These are phyloP conservation scores for Penicillium frequentans DNA, from an alignment of 2,329 filamentous ascomycete genomes.

Conservation along the genomic window DNA sequence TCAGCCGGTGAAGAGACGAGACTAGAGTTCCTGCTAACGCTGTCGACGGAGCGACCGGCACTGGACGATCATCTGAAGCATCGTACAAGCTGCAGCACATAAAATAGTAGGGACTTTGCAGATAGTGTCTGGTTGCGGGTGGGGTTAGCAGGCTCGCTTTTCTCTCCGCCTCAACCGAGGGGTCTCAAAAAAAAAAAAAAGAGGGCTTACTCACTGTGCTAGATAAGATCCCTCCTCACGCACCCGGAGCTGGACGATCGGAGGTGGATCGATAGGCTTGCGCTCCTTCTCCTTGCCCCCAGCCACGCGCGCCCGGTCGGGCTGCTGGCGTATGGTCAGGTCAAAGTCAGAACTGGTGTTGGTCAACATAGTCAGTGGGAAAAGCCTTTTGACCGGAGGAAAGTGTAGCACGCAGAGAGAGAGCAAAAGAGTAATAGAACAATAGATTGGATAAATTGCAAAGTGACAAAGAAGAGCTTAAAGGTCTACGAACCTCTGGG, in stretches of 20 bases:
- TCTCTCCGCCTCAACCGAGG: neutral
- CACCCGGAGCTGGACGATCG: constrained; percentile 72
- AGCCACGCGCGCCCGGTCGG: constrained; percentile 65
- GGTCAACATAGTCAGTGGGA: constrained; percentile 42
- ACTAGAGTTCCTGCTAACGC: constrained; percentile 70
- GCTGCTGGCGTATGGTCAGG: constrained; percentile 65
- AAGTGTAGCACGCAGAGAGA: neutral
- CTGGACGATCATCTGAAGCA: constrained; percentile 47
- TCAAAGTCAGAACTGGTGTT: constrained; percentile 55
- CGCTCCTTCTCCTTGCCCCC: constrained; percentile 78
- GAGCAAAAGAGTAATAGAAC: neutral
- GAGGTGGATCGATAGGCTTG: constrained; percentile 82
- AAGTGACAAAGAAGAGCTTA: neutral
- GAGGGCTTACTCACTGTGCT: constrained; percentile 56
- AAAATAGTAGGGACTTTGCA: constrained; percentile 66
- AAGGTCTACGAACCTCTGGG: constrained; percentile 39
- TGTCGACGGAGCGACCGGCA: constrained; percentile 47
- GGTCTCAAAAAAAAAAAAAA: neutral
- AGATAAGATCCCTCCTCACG: constrained; percentile 49
- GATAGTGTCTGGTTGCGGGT: constrained; percentile 51
- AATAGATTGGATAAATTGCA: neutral
- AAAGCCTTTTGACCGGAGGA: neutral
- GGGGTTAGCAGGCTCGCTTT: neutral
- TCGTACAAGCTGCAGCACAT: constrained; percentile 59
- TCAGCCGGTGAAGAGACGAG: constrained; percentile 79